phyloP scores from a whole-genome alignment of 768 basidiomycete species.

The Naganishia antarctica region DNA sequence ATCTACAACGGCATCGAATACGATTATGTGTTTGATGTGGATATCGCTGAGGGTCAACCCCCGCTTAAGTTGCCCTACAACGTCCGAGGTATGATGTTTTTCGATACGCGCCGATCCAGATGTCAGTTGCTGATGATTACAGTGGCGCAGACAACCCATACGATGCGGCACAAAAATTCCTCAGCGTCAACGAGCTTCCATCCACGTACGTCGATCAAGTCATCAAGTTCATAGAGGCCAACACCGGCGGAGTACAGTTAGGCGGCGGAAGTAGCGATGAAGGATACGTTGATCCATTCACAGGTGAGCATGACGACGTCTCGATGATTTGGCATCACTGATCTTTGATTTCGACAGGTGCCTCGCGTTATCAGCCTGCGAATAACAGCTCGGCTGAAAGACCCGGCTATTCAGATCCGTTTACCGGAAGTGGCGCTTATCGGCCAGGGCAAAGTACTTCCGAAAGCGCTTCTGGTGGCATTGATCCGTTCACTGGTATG shows the following conservation, averaged over 20 bases:
- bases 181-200: constrained; percentile 76
- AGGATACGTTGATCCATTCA: constrained; percentile 55
- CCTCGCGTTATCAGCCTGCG: constrained; percentile 19
- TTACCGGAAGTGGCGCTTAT: constrained; percentile 55
- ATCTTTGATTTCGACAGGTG: background rate
- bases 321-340: background rate
- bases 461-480: constrained; percentile 43
- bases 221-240: constrained; percentile 87
- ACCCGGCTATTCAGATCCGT: constrained; percentile 51
- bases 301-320: constrained; percentile 28
- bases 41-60: constrained; percentile 85
- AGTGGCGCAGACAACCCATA: constrained; percentile 74
- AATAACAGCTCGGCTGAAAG: constrained; percentile 55
- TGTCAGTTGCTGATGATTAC: background rate
- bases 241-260: constrained; percentile 70
- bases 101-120: background rate
- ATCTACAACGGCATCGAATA: constrained; percentile 91
- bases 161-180: constrained; percentile 79
- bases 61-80: constrained; percentile 94
- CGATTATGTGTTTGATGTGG: constrained; percentile 97
- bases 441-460: constrained; percentile 1
- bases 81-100: constrained; percentile 63
- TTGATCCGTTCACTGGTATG: constrained; percentile 25
- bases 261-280: constrained; percentile 56
- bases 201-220: constrained; percentile 79